Base-by-base conservation (phyloP, 2,329 filamentous ascomycete species). In the Didymella segeticola region DNA sequence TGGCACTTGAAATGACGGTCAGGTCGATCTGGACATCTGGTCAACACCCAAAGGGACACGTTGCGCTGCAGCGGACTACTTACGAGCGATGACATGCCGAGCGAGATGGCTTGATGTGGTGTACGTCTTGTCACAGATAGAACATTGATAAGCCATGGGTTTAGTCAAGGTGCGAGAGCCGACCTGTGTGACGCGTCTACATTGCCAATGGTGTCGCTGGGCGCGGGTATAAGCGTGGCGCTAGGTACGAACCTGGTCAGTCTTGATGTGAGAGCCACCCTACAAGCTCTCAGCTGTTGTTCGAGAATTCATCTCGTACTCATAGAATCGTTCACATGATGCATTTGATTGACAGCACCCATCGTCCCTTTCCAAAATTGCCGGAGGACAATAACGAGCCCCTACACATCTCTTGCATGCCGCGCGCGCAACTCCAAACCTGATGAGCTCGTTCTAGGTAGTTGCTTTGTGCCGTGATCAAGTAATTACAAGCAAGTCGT, bases 71-170 rank as follows among this genome's bases (percentile, higher is more conserved):
- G 3, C 14, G 11, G 10, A 15, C n/a, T n/a, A n/a, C 48, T 31
- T 30, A 51, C 48, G 48, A 8, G 19, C 11, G 8, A 38, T 33
- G 4, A 4, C 19, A 9, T 51, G 48, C 8, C 41, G 25, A 15
- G 48, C 33, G 3, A 51, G 33, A 33, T 45, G 48, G 8, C 48
- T 51, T 29, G 48, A 25, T 43, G 39, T 37, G 19, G 39, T 19
- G 17, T 43, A 50, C 9, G 38, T 2, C 17, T 43, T 50, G 5
- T 27, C 25, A 31, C 47, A 49, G 4, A 14, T 17, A 8, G 37
- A 36, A 29, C 47, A 49, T 9, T 22, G 22, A 14, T 42, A 36
- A 29, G 37, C n/a, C 47, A 49, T 49, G 29, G 14, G 15, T n/a
- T 9, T n/a, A 25, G 23, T 15, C 7, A 36, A 19, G n/a, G 22